These are phyloP conservation scores for Parmales sp. DNA, from an alignment of 108 stramenopile genomes.

Conservation along the genomic window DNA sequence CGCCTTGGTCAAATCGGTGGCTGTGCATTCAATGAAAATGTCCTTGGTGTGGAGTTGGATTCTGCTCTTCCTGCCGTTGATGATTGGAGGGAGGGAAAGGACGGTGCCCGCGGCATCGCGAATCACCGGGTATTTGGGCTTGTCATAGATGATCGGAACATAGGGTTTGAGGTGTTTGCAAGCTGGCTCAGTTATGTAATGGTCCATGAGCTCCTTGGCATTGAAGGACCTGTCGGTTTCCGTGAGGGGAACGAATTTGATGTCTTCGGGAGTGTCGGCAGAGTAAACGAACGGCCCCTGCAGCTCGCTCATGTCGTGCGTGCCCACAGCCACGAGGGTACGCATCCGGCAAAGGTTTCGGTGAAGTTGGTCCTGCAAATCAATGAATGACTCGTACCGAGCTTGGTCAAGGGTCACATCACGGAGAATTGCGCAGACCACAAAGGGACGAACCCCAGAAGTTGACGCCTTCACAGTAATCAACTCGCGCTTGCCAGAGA, in stretches of 20 bases:
- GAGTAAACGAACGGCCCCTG: constrained; percentile 84
- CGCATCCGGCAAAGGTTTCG: constrained; percentile 95
- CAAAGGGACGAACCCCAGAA: constrained; percentile 83
- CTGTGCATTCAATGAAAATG: constrained; percentile 98
- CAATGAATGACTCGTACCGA: constrained; percentile 94
- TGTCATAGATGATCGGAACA: constrained; percentile 85
- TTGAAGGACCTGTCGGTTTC: constrained; percentile 52
- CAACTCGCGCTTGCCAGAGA: constrained; percentile 12
- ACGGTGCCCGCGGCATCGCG: constrained; percentile 69
- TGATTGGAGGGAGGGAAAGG: constrained; percentile 92
- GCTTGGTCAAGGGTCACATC: constrained; percentile 73
- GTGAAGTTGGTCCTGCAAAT: constrained; percentile 98
- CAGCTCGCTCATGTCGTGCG: constrained; percentile 91
- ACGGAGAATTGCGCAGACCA: constrained; percentile 91
- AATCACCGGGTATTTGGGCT: constrained; percentile 87
- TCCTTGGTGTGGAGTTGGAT: constrained; percentile 86
- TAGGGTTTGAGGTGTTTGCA: constrained; percentile 96
- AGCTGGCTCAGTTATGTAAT: constrained; percentile 76
- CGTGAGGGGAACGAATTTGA: constrained; percentile 91
- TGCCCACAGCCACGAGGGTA: constrained; percentile 95
- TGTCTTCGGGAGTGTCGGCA: constrained; percentile 67
- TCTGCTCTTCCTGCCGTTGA: constrained; percentile 85
- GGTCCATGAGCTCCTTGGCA: constrained; percentile 52
- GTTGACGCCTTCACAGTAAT: constrained; percentile 76
- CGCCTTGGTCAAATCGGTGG: constrained; percentile 96